Percentiles rank a stretch among this genome's conserved stretches.
Conservation (phyloP, 1,284 basidiomycete species). For the Mycena citricolor region DNA sequence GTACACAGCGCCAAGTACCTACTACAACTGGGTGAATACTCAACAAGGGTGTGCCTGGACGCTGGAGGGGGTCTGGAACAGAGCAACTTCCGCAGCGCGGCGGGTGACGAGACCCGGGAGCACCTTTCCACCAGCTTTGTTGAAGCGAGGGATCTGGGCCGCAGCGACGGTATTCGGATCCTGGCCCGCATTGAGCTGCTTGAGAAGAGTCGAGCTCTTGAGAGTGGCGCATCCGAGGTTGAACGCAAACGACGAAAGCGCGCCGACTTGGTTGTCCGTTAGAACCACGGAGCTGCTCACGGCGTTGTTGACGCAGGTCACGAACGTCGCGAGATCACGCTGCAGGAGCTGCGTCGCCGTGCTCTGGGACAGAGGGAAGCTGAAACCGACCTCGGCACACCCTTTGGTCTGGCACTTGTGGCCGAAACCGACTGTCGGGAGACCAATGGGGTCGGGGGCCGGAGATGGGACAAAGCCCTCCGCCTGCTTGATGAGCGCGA, state of each 20-base stretch:
- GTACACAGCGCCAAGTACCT: no score
- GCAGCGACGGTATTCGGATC: slow-evolving; percentile 35
- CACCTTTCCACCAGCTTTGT: slow-evolving; percentile 33
- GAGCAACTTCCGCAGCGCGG: slow-evolving; percentile 33
- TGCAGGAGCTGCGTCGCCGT: slow-evolving; percentile 31
- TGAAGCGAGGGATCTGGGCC: slow-evolving; percentile 34
- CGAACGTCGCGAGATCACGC: slow-evolving; percentile 30
- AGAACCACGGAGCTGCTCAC: slow-evolving; percentile 31
- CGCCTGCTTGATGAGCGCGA: slow-evolving; percentile 32
- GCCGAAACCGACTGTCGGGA: slow-evolving; percentile 34
- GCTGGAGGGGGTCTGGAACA: slow-evolving; percentile 36
- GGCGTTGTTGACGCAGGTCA: slow-evolving; percentile 30
- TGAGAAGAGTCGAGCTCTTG: slow-evolving; percentile 31
- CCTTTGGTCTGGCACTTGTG: slow-evolving; percentile 29
- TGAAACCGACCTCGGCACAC: slow-evolving; percentile 29
- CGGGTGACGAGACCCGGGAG: slow-evolving; percentile 30
- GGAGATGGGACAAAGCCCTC: slow-evolving; percentile 34
- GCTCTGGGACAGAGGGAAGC: slow-evolving; percentile 32
- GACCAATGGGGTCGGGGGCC: slow-evolving; percentile 32
- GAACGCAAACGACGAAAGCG: slow-evolving; percentile 33
- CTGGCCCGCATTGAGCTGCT: slow-evolving; percentile 33
- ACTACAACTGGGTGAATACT: no score
- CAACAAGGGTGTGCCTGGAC: slow-evolving; percentile 31
- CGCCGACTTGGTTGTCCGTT: slow-evolving; percentile 38
- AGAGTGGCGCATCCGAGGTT: slow-evolving; percentile 35